These are phyloP conservation scores for Colletotrichum spaethianum DNA, from an alignment of 2,329 filamentous ascomycete species.

Conservation along the genomic window DNA sequence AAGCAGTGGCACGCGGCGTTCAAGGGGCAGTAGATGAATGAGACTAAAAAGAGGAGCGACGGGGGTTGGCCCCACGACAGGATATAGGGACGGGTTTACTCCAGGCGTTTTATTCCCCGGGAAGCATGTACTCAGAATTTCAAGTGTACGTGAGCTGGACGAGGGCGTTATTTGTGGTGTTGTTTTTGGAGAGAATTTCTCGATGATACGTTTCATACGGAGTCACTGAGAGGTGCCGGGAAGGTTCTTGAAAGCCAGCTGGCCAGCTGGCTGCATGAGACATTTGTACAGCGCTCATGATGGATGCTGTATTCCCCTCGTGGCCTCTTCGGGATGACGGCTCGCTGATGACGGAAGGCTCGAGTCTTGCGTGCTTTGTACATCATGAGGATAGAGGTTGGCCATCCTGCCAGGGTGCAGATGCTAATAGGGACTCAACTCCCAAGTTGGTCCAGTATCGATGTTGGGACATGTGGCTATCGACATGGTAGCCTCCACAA, in stretches of 20 bases:
- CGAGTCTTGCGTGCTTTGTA: conserved; percentile 24
- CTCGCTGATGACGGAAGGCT: conserved; percentile 15
- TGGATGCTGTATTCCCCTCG: conserved; percentile 11
- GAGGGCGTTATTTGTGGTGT: conserved; percentile 38
- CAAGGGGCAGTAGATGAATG: conserved; percentile 52
- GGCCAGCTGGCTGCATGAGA: conserved; percentile 28
- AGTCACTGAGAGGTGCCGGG: conserved; percentile 13
- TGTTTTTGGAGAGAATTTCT: conserved; percentile 21
- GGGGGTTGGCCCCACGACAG: neutral
- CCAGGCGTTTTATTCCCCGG: conserved; percentile 36
- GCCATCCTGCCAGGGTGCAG: conserved; percentile 10
- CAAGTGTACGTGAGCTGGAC: conserved; percentile 32
- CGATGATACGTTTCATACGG: conserved; percentile 22
- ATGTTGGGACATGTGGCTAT: neutral
- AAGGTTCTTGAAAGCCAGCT: conserved; percentile 11
- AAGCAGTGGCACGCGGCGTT: conserved; percentile 63
- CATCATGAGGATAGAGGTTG: conserved; percentile 26
- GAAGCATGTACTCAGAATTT: conserved; percentile 34
- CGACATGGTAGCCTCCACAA: too few relatives aligned
- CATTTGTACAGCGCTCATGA: neutral
- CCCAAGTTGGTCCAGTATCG: neutral
- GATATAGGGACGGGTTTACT: conserved; percentile 14
- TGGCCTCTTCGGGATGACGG: conserved; percentile 24
- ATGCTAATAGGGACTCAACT: conserved; percentile 23
- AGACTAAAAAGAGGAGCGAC: conserved; percentile 52